Percentiles rank a stretch among this genome's conserved stretches.
These are phyloP conservation scores for Aspergillus sp. DNA, from an alignment of 2,329 filamentous ascomycete genomes.

Conservation along the genomic window DNA sequence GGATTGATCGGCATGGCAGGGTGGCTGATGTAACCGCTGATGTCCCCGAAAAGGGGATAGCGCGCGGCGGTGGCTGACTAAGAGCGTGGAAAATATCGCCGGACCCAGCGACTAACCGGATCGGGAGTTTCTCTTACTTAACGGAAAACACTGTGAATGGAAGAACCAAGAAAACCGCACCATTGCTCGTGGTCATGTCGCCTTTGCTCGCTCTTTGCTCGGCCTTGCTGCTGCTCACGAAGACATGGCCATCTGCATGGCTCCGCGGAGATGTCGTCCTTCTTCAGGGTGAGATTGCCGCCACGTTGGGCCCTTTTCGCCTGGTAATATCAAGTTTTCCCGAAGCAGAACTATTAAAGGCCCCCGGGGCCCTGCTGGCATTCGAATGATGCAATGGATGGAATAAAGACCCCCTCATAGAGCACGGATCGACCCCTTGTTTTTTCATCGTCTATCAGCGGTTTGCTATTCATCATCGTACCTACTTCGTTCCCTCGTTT, in stretches of 20 bases:
- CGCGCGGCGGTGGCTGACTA: background rate
- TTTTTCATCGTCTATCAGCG: background rate
- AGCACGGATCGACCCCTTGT: background rate
- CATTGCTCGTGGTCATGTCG: background rate
- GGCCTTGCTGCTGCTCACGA: background rate
- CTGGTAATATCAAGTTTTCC: too few relatives aligned
- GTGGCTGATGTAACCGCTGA: too few relatives aligned
- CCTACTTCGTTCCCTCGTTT: background rate
- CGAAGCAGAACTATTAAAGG: background rate
- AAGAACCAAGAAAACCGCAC: slow-evolving; percentile 6
- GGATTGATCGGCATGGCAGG: slow-evolving; percentile 7
- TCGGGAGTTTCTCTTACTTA: slow-evolving; percentile 35
- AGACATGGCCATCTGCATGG: background rate
- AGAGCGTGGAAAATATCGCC: background rate
- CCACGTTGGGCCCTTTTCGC: background rate
- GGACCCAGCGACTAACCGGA: slow-evolving; percentile 25
- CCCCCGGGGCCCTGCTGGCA: background rate
- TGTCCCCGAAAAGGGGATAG: too few relatives aligned
- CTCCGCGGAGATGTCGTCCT: slow-evolving; percentile 8
- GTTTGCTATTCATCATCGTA: too few relatives aligned
- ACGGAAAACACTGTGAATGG: slow-evolving; percentile 34
- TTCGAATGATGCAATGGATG: background rate
- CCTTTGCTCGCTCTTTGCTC: background rate
- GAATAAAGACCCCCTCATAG: background rate
- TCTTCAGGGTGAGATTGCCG: background rate